Base-by-base conservation (phyloP, 2,329 filamentous ascomycete species). In the Trichoderma oligosporum region DNA sequence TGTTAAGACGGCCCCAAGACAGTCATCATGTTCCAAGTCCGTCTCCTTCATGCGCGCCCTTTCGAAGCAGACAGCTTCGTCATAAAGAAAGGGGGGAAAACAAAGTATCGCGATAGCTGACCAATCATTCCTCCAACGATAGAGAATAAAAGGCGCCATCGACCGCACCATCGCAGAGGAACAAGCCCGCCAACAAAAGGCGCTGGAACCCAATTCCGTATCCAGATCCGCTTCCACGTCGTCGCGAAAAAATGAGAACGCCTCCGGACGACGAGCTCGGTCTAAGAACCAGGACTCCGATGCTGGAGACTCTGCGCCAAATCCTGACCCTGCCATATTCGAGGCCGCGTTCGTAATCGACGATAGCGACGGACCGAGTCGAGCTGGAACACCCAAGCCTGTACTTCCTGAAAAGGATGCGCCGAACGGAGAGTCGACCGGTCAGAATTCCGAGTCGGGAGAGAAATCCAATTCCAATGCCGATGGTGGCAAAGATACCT, bases 81-180 rank as follows among this genome's bases (percentile, higher is more conserved):
- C n/a, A 1, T 18, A 29, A 7, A 36, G 22, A 20, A 4, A 31
- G 9, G 7, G 8, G 14, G 5, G 45, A 48, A 31, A 16, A 14
- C 9, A 9, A 16, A 35, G 6, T 20, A 20, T n/a, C 14, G 22
- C 11, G n/a, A 35, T 44, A 14, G 25, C 58, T 63, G 24, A 61
- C 39, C 11, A 9, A 9, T 46, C 14, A 25, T 7, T 36, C 3
- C 24, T 18, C 7, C n/a, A 42, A 35, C 12, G 16, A 18, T 69
- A 94, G 88, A 84, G 89, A 78, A 78, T 96, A 65, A 89, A 90
- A 76, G 89, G 87, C 67, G 88, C 88, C 59, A 91, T 96, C 71
- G 89, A 96, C 71, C 85, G 86, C 66, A 87, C 87, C 67, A 94
- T 97, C 67, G 89, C 91, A 67, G 91, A 96, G 75, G 92, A 97